A percentile compares a stretch with the other conserved stretches of the same genome.
phyloP scores from a whole-genome alignment of 2,329 filamentous ascomycete genomes.

The Penicillium sp. region DNA sequence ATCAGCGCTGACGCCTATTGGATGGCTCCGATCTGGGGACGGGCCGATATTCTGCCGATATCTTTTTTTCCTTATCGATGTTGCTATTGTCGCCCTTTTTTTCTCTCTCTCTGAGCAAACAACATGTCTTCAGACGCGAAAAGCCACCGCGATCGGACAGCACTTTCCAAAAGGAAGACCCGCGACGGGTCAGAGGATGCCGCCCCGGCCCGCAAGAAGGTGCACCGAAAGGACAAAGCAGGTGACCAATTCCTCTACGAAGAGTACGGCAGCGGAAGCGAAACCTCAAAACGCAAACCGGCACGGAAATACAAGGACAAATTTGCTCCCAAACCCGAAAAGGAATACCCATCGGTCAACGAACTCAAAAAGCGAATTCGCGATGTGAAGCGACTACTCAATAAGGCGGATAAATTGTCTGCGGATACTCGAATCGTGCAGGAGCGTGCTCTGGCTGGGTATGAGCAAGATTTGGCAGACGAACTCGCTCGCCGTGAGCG shows the following conservation, averaged over 20 bases:
- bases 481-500: conserved; percentile 49
- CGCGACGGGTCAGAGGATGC: conserved; percentile 27
- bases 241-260: conserved; percentile 13
- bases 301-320: conserved; percentile 22
- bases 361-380: conserved; percentile 56
- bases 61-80: conserved; percentile 20
- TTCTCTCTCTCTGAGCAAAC: not conserved
- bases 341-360: conserved; percentile 41
- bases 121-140: conserved; percentile 17
- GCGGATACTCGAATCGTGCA: conserved; percentile 55
- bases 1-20: conserved; percentile 24
- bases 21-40: conserved; percentile 27
- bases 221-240: conserved; percentile 16
- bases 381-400: conserved; percentile 53
- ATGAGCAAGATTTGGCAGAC: conserved; percentile 54
- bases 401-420: conserved; percentile 46
- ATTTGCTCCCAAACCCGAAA: conserved; percentile 23
- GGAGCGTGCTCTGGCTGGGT: conserved; percentile 56
- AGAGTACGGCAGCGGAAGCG: conserved; percentile 12
- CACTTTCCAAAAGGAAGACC: conserved; percentile 30
- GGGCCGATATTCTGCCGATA: conserved; percentile 32
- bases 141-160: conserved; percentile 17
- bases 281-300: conserved; percentile 9
- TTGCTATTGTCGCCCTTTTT: conserved; percentile 5
- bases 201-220: conserved; percentile 26